Conservation (phyloP, 2,329 filamentous ascomycete species). For the Trichoderma lentiforme region DNA sequence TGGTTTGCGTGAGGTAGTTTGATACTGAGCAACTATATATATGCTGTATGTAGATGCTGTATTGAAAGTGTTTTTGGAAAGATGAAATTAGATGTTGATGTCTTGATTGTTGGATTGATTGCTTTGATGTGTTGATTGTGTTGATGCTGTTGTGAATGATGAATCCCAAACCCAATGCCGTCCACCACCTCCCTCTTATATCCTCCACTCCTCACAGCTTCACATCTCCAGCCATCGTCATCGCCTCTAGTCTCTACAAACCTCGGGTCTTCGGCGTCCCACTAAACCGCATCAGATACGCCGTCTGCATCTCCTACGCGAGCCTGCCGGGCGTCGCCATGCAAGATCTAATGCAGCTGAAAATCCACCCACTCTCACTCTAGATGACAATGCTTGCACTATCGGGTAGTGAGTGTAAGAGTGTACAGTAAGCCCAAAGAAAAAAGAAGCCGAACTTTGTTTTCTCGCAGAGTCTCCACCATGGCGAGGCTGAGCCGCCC, state of each 20-base stretch:
- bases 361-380: neutral
- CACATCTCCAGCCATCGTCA: neutral
- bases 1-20: neutral
- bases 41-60: neutral
- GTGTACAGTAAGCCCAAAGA: neutral
- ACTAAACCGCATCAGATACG: neutral
- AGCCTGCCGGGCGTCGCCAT: neutral
- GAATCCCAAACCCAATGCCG: neutral
- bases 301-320: neutral
- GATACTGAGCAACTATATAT: neutral
- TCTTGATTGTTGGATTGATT: neutral
- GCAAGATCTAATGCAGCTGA: neutral
- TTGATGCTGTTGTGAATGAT: constrained; percentile 2
- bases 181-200: constrained; percentile 3
- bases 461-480: neutral
- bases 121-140: constrained; percentile 25
- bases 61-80: neutral
- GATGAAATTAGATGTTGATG: neutral
- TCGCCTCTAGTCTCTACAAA: neutral
- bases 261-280: neutral
- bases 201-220: neutral
- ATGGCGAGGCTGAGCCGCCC: constrained; percentile 3
- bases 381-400: neutral
- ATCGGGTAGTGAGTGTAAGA: too few species aligned
- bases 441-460: neutral